Percentiles rank a stretch among this genome's conserved stretches.
Conservation (phyloP, 2,329 filamentous ascomycete species). For the Penicillium janthinellum region DNA sequence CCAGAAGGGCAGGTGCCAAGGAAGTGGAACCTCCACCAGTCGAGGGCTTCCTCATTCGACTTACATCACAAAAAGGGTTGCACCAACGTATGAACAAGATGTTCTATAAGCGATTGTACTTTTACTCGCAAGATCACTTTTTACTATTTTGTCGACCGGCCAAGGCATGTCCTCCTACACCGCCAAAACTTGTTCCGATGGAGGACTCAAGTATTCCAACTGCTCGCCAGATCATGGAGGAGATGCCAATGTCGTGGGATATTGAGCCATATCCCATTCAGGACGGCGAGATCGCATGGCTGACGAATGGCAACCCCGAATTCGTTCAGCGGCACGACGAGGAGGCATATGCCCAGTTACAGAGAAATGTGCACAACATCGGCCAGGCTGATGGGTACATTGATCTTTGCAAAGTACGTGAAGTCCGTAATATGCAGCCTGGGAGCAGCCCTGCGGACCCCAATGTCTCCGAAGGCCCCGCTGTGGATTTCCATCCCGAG, state of each 20-base stretch:
- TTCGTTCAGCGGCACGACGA: slow-evolving; percentile 56
- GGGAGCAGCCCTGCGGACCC: slow-evolving; percentile 57
- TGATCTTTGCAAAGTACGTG: slow-evolving; percentile 59
- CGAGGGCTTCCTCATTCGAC: slow-evolving; percentile 66
- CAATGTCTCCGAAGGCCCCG: slow-evolving; percentile 53
- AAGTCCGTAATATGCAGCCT: slow-evolving; percentile 58
- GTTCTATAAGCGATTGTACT: slow-evolving; percentile 68
- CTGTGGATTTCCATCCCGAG: slow-evolving; percentile 59
- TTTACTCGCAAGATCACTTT: slow-evolving; percentile 64
- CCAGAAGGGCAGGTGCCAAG: slow-evolving; percentile 40
- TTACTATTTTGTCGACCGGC: slow-evolving; percentile 64
- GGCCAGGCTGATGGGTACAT: slow-evolving; percentile 65
- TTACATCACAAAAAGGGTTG: slow-evolving; percentile 64
- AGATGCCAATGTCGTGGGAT: slow-evolving; percentile 63
- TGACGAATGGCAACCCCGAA: slow-evolving; percentile 50
- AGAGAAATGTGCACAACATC: slow-evolving; percentile 61
- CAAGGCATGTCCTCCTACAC: slow-evolving; percentile 61
- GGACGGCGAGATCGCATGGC: slow-evolving; percentile 59
- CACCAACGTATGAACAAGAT: slow-evolving; percentile 61
- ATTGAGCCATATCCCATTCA: slow-evolving; percentile 62
- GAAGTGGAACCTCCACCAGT: slow-evolving; percentile 63
- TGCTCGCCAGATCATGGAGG: slow-evolving; percentile 56
- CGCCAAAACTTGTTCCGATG: slow-evolving; percentile 54
- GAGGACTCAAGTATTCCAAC: slow-evolving; percentile 53
- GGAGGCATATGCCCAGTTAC: slow-evolving; percentile 61